Evolutionary conservation across 768 basidiomycete species (phyloP).

Genomic region (Phanerodontia chrysosporium): DNA sequence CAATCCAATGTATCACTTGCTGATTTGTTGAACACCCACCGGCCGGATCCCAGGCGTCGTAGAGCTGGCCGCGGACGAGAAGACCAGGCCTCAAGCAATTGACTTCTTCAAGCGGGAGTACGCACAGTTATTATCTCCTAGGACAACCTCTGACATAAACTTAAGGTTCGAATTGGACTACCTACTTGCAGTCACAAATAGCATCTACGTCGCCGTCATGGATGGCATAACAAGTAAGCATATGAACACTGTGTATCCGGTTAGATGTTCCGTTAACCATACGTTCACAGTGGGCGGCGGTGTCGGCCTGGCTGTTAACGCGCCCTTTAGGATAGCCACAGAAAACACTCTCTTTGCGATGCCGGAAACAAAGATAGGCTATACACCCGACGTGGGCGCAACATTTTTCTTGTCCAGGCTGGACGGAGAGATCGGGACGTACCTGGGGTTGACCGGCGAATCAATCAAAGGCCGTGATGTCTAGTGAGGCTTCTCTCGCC

Average conservation of each 20-base stretch:
- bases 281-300: constrained; percentile 84
- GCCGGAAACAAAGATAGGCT: constrained; percentile 95
- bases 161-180: constrained; percentile 78
- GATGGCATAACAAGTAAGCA: constrained; percentile 83
- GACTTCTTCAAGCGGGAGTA: constrained; percentile 90
- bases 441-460: constrained; percentile 82
- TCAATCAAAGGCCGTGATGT: constrained; percentile 73
- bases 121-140: constrained; percentile 27
- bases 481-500: constrained; percentile 54
- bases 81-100: constrained; percentile 59
- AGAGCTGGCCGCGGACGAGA: constrained; percentile 41
- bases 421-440: constrained; percentile 93
- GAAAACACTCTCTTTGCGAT: constrained; percentile 90
- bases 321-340: constrained; percentile 89
- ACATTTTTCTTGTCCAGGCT: constrained; percentile 85
- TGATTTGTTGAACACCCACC: background rate
- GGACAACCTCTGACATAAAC: background rate
- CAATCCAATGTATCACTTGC: background rate
- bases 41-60: constrained; percentile 46
- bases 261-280: background rate
- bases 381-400: constrained; percentile 90
- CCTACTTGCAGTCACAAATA: constrained; percentile 61
- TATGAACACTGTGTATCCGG: background rate
- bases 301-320: constrained; percentile 79
- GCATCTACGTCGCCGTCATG: constrained; percentile 88